Conservation (phyloP, 805 yeast genomes). For the Candida taoyuanica region DNA sequence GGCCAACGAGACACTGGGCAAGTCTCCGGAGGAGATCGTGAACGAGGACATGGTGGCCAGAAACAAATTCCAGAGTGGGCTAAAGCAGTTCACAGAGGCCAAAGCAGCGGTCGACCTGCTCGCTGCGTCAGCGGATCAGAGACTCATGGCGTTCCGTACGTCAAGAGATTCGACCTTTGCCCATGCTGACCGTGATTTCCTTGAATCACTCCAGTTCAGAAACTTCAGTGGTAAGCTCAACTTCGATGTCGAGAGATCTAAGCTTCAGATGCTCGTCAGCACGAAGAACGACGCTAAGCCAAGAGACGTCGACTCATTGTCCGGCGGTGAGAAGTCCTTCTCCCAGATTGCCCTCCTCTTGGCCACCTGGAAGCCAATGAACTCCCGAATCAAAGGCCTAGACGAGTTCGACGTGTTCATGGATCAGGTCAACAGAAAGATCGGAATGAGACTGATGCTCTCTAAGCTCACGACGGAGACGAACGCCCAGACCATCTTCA, state of each 20-base stretch:
- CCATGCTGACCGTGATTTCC: conserved; percentile 53
- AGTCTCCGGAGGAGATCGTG: conserved; percentile 52
- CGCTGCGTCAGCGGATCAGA: conserved; percentile 36
- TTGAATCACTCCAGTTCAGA: conserved; percentile 55
- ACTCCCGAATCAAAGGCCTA: conserved; percentile 78
- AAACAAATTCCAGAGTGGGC: conserved; percentile 38
- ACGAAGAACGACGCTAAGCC: conserved; percentile 54
- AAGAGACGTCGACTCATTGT: conserved; percentile 74
- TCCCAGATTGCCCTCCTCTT: conserved; percentile 84
- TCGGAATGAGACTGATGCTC: conserved; percentile 71
- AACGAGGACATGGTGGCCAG: conserved; percentile 42
- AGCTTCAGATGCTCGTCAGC: conserved; percentile 54
- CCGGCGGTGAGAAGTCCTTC: conserved; percentile 97
- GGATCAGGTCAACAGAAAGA: conserved; percentile 87
- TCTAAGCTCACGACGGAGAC: conserved; percentile 59
- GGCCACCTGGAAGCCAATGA: conserved; percentile 92
- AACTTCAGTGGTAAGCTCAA: conserved; percentile 70
- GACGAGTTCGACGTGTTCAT: conserved; percentile 97
- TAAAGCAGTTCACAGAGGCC: conserved; percentile 34
- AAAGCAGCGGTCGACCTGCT: conserved; percentile 30
- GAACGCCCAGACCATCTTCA: conserved; percentile 81
- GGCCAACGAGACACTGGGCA: conserved; percentile 51
- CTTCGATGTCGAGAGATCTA: conserved; percentile 50
- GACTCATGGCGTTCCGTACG: conserved; percentile 39
- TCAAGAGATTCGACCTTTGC: conserved; percentile 38